These are phyloP conservation scores for Quercus rubra DNA, from an alignment of 306 rosid species.

Conservation along the genomic window DNA sequence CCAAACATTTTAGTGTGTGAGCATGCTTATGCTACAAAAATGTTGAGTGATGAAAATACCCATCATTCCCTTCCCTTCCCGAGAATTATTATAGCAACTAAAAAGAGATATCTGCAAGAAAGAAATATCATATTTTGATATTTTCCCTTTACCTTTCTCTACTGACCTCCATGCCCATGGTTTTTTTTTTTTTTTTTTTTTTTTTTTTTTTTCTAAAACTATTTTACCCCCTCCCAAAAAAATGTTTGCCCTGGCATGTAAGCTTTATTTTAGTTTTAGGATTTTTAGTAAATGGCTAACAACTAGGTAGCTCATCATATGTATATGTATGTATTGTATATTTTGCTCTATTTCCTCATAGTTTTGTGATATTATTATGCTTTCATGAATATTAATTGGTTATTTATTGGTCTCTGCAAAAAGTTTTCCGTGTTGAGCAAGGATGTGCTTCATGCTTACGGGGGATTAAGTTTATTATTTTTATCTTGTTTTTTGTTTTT, in stretches of 20 bases:
- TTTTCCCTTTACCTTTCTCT: slow-evolving; percentile 11
- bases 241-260: not conserved
- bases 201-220: too few relatives aligned
- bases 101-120: slow-evolving; percentile 26
- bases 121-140: not conserved
- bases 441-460: too few relatives aligned
- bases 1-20: not conserved
- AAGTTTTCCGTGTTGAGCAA: too few relatives aligned
- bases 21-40: slow-evolving; percentile 13
- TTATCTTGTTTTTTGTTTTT: too few relatives aligned
- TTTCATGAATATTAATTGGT: slow-evolving; percentile 36
- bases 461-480: too few relatives aligned
- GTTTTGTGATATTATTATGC: slow-evolving; percentile 43
- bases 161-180: slow-evolving; percentile 8
- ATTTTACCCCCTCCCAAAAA: not conserved
- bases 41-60: slow-evolving; percentile 32
- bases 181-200: not conserved
- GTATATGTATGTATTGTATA: slow-evolving; percentile 49
- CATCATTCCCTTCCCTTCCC: not conserved
- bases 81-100: not conserved
- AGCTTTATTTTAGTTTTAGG: slow-evolving; percentile 43
- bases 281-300: slow-evolving; percentile 59
- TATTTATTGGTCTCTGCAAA: not conserved
- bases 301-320: slow-evolving; percentile 32
- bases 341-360: slow-evolving; percentile 22